Conservation (phyloP, 2,329 filamentous ascomycete species). For the Claviceps citrina region DNA sequence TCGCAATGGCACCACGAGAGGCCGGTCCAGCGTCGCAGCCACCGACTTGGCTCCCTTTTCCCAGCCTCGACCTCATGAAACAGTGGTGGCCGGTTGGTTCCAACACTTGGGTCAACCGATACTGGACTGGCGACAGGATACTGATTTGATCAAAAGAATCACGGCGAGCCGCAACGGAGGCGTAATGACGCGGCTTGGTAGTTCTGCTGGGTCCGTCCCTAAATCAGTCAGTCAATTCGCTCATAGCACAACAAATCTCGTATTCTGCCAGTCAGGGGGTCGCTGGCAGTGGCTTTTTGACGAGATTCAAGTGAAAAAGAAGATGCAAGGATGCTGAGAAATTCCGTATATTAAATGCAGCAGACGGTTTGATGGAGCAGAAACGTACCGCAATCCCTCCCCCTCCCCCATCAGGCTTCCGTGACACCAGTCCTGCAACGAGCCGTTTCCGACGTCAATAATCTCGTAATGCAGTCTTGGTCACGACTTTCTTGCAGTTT, state of each 20-base stretch:
- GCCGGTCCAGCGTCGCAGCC: not conserved
- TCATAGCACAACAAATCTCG: not conserved
- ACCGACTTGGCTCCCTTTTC: not conserved
- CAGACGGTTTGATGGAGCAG: not conserved
- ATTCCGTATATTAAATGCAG: too few species aligned
- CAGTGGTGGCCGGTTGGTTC: not conserved
- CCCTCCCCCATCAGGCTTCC: not conserved
- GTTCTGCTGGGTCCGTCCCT: not conserved
- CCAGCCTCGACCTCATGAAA: not conserved
- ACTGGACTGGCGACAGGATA: not conserved
- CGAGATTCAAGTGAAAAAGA: not conserved
- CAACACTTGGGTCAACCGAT: not conserved
- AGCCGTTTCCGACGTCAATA: slow-evolving; percentile 21
- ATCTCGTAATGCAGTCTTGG: slow-evolving; percentile 18
- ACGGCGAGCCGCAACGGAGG: not conserved
- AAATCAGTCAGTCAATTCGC: not conserved
- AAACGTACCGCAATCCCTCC: not conserved
- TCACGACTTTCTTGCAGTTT: not conserved
- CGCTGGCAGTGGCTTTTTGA: too few species aligned
- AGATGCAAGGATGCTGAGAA: not conserved
- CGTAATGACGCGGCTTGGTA: too few species aligned
- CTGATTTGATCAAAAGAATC: not conserved
- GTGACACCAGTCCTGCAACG: slow-evolving; percentile 17
- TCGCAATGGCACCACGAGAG: not conserved
- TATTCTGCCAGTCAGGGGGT: not conserved